phyloP scores from a whole-genome alignment of 179 eudicot genomes.

The Sideroxylon spinosum region DNA sequence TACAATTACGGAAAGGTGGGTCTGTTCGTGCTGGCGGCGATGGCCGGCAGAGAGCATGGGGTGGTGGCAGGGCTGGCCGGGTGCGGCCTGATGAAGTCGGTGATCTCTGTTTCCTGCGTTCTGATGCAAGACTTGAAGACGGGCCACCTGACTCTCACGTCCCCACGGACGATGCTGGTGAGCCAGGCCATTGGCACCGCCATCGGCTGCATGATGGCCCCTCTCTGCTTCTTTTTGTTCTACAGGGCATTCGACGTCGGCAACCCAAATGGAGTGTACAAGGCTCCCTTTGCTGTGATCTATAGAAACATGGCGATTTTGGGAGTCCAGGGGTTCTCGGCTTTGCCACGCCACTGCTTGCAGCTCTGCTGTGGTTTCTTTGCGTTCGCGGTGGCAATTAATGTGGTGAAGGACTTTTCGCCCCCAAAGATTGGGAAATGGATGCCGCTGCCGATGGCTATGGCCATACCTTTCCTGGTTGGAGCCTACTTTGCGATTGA shows the following conservation, averaged over 20 bases:
- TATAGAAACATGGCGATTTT: constrained; percentile 67
- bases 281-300: constrained; percentile 65
- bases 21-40: constrained; percentile 51
- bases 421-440: constrained; percentile 41
- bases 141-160: constrained; percentile 56
- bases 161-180: constrained; percentile 59
- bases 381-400: constrained; percentile 37
- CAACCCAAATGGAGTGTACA: constrained; percentile 57
- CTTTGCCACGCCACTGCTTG: constrained; percentile 59
- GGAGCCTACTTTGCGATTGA: constrained; percentile 62
- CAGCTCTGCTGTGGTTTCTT: constrained; percentile 57
- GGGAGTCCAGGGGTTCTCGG: constrained; percentile 63
- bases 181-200: constrained; percentile 69
- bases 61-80: constrained; percentile 65
- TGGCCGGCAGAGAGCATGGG: constrained; percentile 53
- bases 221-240: constrained; percentile 54
- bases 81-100: constrained; percentile 58
- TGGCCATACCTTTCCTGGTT: constrained; percentile 65
- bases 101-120: constrained; percentile 47
- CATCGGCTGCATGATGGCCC: constrained; percentile 57
- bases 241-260: constrained; percentile 71
- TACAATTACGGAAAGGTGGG: constrained; percentile 70
- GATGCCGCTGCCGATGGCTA: constrained; percentile 66
- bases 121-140: constrained; percentile 76
- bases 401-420: constrained; percentile 41